Conservation (phyloP, 2,329 filamentous ascomycete species). For the Alternaria rosae region DNA sequence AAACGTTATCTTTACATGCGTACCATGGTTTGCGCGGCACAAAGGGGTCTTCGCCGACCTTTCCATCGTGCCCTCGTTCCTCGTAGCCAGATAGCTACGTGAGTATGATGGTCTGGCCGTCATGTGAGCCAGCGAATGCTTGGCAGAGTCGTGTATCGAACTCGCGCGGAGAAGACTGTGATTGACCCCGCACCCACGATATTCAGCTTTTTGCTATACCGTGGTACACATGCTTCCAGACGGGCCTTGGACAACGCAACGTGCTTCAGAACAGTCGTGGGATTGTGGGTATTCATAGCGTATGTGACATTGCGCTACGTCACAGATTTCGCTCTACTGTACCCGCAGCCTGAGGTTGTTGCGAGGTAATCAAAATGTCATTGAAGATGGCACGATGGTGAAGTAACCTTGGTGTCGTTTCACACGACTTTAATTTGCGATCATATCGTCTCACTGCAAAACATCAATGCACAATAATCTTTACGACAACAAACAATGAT, state of each 20-base stretch:
- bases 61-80: background rate
- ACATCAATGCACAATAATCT: background rate
- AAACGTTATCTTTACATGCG: conserved; percentile 9
- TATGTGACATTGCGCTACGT: background rate
- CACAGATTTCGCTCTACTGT: background rate
- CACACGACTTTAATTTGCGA: background rate
- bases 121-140: background rate
- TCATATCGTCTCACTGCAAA: background rate
- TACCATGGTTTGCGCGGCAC: conserved; percentile 11
- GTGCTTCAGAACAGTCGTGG: background rate
- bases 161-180: background rate
- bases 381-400: background rate
- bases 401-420: background rate
- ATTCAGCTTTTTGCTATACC: background rate
- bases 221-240: conserved; percentile 1
- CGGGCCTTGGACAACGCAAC: background rate
- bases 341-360: background rate
- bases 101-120: background rate
- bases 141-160: background rate
- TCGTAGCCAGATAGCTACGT: background rate
- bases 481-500: background rate
- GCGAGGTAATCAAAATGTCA: background rate
- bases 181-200: background rate
- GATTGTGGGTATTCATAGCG: background rate
- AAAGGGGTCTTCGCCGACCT: conserved; percentile 8